phyloP scores from a whole-genome alignment of 371 early-diverging fungal species.

The Apophysomyces ossiformis region DNA sequence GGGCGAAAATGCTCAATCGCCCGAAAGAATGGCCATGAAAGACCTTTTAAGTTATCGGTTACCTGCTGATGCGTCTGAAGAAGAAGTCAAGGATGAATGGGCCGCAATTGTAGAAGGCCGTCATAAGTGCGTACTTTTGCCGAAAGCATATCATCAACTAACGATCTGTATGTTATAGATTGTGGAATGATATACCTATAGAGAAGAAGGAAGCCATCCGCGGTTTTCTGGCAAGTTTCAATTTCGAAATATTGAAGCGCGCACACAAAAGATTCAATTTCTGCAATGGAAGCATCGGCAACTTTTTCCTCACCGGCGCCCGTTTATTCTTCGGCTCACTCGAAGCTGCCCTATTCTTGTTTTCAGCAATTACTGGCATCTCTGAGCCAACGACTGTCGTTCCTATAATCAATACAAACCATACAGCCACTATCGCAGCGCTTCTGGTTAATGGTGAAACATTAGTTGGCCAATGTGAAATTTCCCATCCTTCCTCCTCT shows the following conservation, averaged over 20 bases:
- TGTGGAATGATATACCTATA: conserved; percentile 62
- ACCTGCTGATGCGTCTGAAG: conserved; percentile 51
- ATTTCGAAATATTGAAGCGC: conserved; percentile 68
- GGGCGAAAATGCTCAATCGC: conserved; percentile 21
- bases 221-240: conserved; percentile 69
- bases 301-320: conserved; percentile 76
- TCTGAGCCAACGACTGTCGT: conserved; percentile 61
- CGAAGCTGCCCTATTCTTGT: conserved; percentile 72
- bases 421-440: conserved; percentile 65
- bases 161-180: conserved; percentile 27
- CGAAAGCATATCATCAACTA: not conserved
- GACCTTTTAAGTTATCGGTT: conserved; percentile 67
- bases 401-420: conserved; percentile 66
- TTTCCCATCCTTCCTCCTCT: conserved; percentile 56
- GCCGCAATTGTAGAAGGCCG: conserved; percentile 65
- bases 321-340: conserved; percentile 71
- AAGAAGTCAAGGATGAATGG: conserved; percentile 64
- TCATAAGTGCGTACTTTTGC: conserved; percentile 47
- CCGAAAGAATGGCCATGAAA: conserved; percentile 58
- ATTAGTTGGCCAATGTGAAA: conserved; percentile 68
- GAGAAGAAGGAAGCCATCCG: conserved; percentile 74
- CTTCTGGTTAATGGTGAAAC: conserved; percentile 57
- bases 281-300: conserved; percentile 75
- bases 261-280: conserved; percentile 72
- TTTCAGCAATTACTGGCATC: conserved; percentile 64